Base-by-base conservation (phyloP, 441 rosid species). In the Euphorbia schlechtendalii region DNA sequence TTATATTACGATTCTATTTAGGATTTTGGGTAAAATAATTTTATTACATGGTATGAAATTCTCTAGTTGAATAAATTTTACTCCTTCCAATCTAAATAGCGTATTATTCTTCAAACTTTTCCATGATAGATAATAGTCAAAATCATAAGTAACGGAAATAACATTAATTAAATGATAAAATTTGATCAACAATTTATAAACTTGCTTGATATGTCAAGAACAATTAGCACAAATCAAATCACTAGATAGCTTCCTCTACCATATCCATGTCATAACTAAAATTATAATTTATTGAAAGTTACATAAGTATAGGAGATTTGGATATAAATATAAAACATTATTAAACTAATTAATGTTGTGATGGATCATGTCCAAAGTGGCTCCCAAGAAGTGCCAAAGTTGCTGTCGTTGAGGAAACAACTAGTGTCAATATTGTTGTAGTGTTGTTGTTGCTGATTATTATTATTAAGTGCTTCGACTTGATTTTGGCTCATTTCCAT, bases 301-400 rank as follows among this genome's bases (percentile, higher is more conserved):
- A 14, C 53, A 14, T 45, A 3, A 13, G 17, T 27, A 27, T 27
- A 13, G 45, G 13, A 11, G 13, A 8, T 40, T 40, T 40, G 45
- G 40, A 36, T 40, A 40, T 34, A 11, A 52, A 68, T 24, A 6
- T 45, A 5, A 43, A n/a, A 27, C 30, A 27, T 27, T 27, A 27
- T 27, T 27, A 43, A 14, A 21, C 20, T 14, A 18, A 49, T 49
- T 18, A 49, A 20, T 21, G 18, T 25, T 45, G 15, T 45, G 30
- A 27, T 27, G 30, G 7, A 14, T 73, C 81, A 81, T 32, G 79
- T 68, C 88, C 86, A 80, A 3, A 78, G 82, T 27, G 82, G 77
- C 15, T 79, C 90, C 88, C 84, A 83, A 0, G 77, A 52, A 8
- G 82, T 69, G 63, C 59, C 77, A 11, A 81, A 30, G 61, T 54